phyloP scores from a whole-genome alignment of 2,329 filamentous ascomycete genomes.

The Calonectria pteridis region DNA sequence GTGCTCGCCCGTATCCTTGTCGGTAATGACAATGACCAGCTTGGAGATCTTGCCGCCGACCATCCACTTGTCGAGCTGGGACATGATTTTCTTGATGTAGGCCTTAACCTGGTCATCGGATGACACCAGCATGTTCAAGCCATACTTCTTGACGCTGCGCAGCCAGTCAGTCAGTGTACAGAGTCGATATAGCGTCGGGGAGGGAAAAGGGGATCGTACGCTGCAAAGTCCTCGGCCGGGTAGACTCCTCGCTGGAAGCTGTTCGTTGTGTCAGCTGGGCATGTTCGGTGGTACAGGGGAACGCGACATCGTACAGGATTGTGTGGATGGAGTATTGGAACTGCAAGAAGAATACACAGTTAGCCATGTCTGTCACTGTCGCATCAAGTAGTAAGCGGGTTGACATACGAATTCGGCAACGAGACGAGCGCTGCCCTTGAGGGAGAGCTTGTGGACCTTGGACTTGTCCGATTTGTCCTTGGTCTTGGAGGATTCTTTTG shows the following conservation, averaged over 20 bases:
- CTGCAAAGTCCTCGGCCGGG: constrained; percentile 95
- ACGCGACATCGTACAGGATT: constrained; percentile 75
- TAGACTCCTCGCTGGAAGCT: constrained; percentile 90
- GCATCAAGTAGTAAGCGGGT: neutral
- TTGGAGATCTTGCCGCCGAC: constrained; percentile 96
- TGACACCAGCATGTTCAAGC: constrained; percentile 97
- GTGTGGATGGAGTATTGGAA: constrained; percentile 99
- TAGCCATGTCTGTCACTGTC: constrained; percentile 20
- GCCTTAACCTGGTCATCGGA: constrained; percentile 98
- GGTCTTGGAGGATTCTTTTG: constrained; percentile 45
- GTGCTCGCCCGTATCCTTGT: constrained; percentile 96
- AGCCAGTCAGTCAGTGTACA: constrained; percentile 20
- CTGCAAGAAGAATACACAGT: constrained; percentile 52
- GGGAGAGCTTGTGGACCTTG: constrained; percentile 92
- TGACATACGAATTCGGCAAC: constrained; percentile 91
- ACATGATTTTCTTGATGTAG: constrained; percentile 99
- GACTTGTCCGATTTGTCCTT: constrained; percentile 57
- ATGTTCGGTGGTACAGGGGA: neutral
- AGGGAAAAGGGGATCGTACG: constrained; percentile 64
- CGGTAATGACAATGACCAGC: constrained; percentile 95
- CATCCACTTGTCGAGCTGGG: constrained; percentile 98
- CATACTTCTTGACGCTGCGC: constrained; percentile 92
- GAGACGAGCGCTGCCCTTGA: constrained; percentile 86
- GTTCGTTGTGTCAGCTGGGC: constrained; percentile 19
- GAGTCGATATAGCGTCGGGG: neutral